These are phyloP conservation scores for Xylaria sp. DNA, from an alignment of 2,329 filamentous ascomycete species.

Conservation along the genomic window DNA sequence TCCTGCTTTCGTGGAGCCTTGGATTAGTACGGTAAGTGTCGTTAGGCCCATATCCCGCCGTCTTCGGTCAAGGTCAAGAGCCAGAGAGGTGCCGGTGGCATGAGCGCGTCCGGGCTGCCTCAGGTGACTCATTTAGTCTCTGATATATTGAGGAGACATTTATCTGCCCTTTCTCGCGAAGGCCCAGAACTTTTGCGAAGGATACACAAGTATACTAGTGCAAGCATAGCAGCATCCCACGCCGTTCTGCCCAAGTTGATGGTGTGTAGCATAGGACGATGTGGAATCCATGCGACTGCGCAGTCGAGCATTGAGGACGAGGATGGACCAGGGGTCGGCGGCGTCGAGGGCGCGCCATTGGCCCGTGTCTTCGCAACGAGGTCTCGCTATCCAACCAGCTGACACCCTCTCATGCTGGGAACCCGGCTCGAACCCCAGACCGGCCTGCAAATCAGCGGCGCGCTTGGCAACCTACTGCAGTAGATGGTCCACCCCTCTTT, in stretches of 20 bases:
- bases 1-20: slow-evolving; percentile 31
- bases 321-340: slow-evolving; percentile 34
- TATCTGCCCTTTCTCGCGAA: slow-evolving; percentile 38
- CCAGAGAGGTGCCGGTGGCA: slow-evolving; percentile 35
- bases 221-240: slow-evolving; percentile 25
- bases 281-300: slow-evolving; percentile 39
- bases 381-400: slow-evolving; percentile 53
- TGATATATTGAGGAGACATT: slow-evolving; percentile 42
- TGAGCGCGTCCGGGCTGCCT: slow-evolving; percentile 41
- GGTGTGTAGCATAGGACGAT: slow-evolving; percentile 49
- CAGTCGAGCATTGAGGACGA: slow-evolving; percentile 30
- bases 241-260: slow-evolving; percentile 44
- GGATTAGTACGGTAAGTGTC: neutral
- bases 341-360: slow-evolving; percentile 38
- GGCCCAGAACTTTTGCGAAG: slow-evolving; percentile 47
- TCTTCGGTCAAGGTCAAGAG: slow-evolving; percentile 39
- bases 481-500: slow-evolving; percentile 30
- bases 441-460: slow-evolving; percentile 53
- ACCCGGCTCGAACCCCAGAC: slow-evolving; percentile 48
- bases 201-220: slow-evolving; percentile 40
- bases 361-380: slow-evolving; percentile 42
- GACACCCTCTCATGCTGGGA: slow-evolving; percentile 48
- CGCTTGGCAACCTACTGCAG: slow-evolving; percentile 45
- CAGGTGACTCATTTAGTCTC: slow-evolving; percentile 52
- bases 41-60: slow-evolving; percentile 28